Conservation (phyloP, 2,329 filamentous ascomycete species). For the Aspergillus sp. region DNA sequence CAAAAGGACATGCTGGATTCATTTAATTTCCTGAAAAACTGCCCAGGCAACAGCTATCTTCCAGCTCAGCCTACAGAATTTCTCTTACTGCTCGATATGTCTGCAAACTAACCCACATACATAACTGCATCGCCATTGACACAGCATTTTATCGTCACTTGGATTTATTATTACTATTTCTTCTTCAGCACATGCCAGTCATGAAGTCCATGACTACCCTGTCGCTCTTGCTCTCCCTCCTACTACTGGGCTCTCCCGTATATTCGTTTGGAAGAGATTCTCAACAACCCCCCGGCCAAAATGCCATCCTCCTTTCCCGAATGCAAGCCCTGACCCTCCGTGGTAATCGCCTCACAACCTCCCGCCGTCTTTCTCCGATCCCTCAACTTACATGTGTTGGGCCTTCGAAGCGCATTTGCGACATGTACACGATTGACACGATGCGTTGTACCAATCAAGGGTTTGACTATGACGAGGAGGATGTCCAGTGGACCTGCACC, state of each 20-base stretch:
- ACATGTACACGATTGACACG: conserved; percentile 68
- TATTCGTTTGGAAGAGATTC: conserved; percentile 20
- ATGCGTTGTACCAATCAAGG: conserved; percentile 91
- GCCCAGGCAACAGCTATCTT: too few relatives aligned
- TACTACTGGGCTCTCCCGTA: conserved; percentile 12
- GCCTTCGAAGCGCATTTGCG: conserved; percentile 55
- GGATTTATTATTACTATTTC: not conserved
- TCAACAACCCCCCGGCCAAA: conserved; percentile 28
- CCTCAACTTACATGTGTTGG: conserved; percentile 77
- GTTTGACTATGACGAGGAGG: conserved; percentile 69
- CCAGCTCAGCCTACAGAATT: too few relatives aligned
- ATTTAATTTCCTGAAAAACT: too few relatives aligned
- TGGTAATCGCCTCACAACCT: conserved; percentile 61
- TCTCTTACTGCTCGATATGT: too few relatives aligned
- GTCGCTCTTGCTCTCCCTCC: conserved; percentile 15
- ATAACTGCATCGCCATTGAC: too few relatives aligned
- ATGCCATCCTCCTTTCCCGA: conserved; percentile 58
- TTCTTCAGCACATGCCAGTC: not conserved
- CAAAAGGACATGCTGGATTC: too few relatives aligned
- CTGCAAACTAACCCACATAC: too few relatives aligned
- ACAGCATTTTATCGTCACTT: too few relatives aligned
- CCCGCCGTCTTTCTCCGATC: conserved; percentile 70
- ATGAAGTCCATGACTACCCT: conserved; percentile 14
- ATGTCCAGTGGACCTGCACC: conserved; percentile 90
- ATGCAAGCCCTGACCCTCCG: conserved; percentile 77